These are phyloP conservation scores for Debaryomyces udenii DNA, from an alignment of 1,139 yeast genomes.

Conservation along the genomic window DNA sequence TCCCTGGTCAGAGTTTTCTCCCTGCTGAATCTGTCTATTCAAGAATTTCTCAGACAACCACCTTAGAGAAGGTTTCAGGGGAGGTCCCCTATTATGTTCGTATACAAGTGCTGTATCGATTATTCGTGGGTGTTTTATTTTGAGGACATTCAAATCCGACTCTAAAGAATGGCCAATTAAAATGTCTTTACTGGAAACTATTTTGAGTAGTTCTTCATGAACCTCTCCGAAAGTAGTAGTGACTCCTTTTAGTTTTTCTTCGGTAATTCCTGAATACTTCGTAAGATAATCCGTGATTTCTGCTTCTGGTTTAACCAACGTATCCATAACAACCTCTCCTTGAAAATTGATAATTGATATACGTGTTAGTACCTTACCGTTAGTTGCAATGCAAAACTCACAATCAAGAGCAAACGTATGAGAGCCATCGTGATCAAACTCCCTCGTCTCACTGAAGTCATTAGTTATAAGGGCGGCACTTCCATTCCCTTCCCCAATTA, in stretches of 20 bases:
- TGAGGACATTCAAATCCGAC: slow-evolving; percentile 64
- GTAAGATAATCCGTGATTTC: slow-evolving; percentile 81
- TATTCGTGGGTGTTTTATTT: slow-evolving; percentile 61
- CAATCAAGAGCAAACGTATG: slow-evolving; percentile 84
- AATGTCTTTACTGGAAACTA: slow-evolving; percentile 52
- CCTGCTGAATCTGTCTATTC: slow-evolving; percentile 60
- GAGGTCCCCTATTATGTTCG: slow-evolving; percentile 80
- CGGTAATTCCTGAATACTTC: slow-evolving; percentile 83
- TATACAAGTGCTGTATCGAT: slow-evolving; percentile 69
- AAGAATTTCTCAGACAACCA: slow-evolving; percentile 64
- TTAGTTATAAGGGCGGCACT: slow-evolving; percentile 15
- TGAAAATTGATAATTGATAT: slow-evolving; percentile 72
- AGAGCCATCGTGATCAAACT: slow-evolving; percentile 56
- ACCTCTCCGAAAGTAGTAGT: slow-evolving; percentile 69
- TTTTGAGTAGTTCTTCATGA: slow-evolving; percentile 54
- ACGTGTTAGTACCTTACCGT: slow-evolving; percentile 72
- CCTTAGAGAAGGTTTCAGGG: slow-evolving; percentile 74
- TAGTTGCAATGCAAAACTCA: slow-evolving; percentile 78
- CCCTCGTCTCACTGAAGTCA: slow-evolving; percentile 62
- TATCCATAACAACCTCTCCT: slow-evolving; percentile 64
- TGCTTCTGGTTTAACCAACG: slow-evolving; percentile 74
- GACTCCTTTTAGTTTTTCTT: slow-evolving; percentile 61
- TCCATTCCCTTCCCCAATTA: not conserved
- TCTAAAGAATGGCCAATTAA: slow-evolving; percentile 76
- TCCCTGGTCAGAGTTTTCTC: slow-evolving; percentile 55